Percentiles rank a stretch among this genome's conserved stretches.
Conservation (phyloP, 352 stramenopile genomes). For the Pythium phragmitis region DNA sequence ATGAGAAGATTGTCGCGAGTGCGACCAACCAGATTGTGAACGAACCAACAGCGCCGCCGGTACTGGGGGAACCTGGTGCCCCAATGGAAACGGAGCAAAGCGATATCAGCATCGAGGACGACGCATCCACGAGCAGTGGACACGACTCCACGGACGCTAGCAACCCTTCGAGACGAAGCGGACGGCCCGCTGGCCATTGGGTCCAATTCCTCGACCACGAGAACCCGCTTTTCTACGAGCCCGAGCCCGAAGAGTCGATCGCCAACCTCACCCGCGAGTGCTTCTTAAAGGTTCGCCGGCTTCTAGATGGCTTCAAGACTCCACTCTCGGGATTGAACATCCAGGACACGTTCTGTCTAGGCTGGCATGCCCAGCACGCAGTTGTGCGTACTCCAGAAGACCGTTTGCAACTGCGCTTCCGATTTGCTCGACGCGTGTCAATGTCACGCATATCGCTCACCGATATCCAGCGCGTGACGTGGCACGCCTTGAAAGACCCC, state of each 20-base stretch:
- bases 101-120: constrained; percentile 17
- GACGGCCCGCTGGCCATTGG: constrained; percentile 19
- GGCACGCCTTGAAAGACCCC: constrained; percentile 20
- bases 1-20: constrained; percentile 19
- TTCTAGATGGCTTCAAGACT: constrained; percentile 14
- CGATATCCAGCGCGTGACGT: constrained; percentile 19
- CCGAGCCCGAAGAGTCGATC: constrained; percentile 15
- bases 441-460: constrained; percentile 15
- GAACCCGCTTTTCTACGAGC: constrained; percentile 27
- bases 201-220: constrained; percentile 26
- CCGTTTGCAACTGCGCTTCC: constrained; percentile 22
- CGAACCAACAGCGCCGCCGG: constrained; percentile 15
- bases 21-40: constrained; percentile 25
- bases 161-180: not conserved
- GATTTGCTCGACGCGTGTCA: constrained; percentile 17
- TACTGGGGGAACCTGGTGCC: not conserved
- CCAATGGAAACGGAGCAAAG: constrained; percentile 2
- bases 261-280: constrained; percentile 18
- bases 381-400: not conserved
- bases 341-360: constrained; percentile 22
- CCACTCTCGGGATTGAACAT: not conserved
- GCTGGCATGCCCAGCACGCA: constrained; percentile 23
- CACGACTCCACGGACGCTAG: not conserved
- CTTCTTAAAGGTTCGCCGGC: constrained; percentile 17
- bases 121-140: constrained; percentile 16